These are phyloP conservation scores for Rhizopogon vulgaris DNA, from an alignment of 768 basidiomycete genomes.

Conservation along the genomic window DNA sequence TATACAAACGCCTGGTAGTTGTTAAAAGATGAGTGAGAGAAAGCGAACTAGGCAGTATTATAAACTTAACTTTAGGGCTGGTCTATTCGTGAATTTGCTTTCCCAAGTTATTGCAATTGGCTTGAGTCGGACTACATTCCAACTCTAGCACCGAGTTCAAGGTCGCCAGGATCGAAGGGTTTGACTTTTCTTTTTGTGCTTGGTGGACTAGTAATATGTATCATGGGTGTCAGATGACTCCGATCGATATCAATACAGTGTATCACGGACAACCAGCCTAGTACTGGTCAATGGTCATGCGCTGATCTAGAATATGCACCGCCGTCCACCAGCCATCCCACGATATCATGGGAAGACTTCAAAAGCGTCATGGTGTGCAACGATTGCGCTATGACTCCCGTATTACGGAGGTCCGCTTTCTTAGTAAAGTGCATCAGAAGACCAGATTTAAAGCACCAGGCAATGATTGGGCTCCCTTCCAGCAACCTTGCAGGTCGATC, in stretches of 20 bases:
- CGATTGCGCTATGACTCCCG: background rate
- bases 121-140: too few relatives aligned
- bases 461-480: background rate
- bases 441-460: slow-evolving; percentile 5
- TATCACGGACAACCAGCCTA: background rate
- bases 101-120: too few relatives aligned
- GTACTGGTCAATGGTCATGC: background rate
- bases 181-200: too few relatives aligned
- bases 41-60: slow-evolving; percentile 5
- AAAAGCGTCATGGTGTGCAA: background rate
- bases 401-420: slow-evolving; percentile 10
- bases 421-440: slow-evolving; percentile 7
- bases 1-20: slow-evolving; percentile 45
- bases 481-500: slow-evolving; percentile 6
- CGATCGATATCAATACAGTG: too few relatives aligned
- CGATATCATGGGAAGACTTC: background rate
- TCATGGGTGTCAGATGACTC: too few relatives aligned
- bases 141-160: too few relatives aligned
- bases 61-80: slow-evolving; percentile 39
- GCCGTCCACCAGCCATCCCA: background rate
- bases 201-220: too few relatives aligned
- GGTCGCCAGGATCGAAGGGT: too few relatives aligned
- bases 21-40: slow-evolving; percentile 54
- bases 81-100: slow-evolving; percentile 9
- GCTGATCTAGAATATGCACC: too few relatives aligned